Evolutionary conservation across 257 asterid genomes (phyloP).

Genomic region (Solanum peruvianum): DNA sequence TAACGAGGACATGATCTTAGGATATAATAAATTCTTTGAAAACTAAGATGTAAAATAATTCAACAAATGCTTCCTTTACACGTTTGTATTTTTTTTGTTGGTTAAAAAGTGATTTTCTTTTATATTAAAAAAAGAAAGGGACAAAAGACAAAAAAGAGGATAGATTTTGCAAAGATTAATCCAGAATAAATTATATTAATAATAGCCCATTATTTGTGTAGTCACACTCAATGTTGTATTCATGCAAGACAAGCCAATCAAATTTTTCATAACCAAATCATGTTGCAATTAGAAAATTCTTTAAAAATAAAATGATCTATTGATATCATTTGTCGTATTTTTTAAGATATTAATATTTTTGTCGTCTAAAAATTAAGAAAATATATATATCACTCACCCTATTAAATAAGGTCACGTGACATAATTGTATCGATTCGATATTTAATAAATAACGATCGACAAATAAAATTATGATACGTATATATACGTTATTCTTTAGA

Average conservation of each 20-base stretch:
- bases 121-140: neutral
- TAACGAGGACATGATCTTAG: too few relatives aligned
- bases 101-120: neutral
- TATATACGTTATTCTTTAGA: too few relatives aligned
- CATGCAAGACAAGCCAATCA: neutral
- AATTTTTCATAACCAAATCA: neutral
- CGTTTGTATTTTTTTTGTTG: neutral
- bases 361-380: too few relatives aligned
- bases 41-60: neutral
- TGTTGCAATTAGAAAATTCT: neutral
- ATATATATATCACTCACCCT: too few relatives aligned
- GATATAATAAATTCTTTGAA: neutral
- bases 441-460: too few relatives aligned
- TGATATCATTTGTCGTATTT: too few relatives aligned
- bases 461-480: too few relatives aligned
- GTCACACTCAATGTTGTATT: neutral
- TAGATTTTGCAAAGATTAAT: neutral
- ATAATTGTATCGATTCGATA: fast-evolving
- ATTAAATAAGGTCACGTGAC: too few relatives aligned
- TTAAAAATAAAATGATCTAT: neutral
- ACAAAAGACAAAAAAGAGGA: neutral
- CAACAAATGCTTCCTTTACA: neutral
- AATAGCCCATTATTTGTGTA: neutral
- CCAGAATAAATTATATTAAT: neutral
- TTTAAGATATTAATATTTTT: too few relatives aligned